These are phyloP conservation scores for Mallotus japonicus DNA, from an alignment of 441 rosid genomes.

Conservation along the genomic window DNA sequence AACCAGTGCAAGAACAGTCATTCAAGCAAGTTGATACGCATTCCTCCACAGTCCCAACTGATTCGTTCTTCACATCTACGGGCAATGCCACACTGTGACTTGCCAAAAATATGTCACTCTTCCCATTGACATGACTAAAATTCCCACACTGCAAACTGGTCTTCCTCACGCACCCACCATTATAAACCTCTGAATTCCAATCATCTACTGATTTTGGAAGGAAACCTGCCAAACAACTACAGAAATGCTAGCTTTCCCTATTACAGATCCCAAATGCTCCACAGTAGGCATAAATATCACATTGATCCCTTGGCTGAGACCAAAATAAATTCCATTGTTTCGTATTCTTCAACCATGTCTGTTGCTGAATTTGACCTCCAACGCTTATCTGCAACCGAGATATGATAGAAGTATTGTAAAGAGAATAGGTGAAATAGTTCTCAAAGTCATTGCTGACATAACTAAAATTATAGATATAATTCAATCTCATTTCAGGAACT, in stretches of 20 bases:
- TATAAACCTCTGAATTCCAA: constrained; percentile 53
- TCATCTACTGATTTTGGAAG: constrained; percentile 26
- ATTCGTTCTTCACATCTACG: constrained; percentile 6
- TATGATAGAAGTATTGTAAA: too few species aligned
- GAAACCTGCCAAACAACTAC: constrained; percentile 57
- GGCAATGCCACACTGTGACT: constrained; percentile 31
- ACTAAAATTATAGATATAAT: too few species aligned
- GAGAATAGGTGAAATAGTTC: too few species aligned
- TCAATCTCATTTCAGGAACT: too few species aligned
- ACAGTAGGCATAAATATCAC: constrained; percentile 50
- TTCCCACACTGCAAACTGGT: constrained; percentile 43
- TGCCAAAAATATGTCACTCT: constrained; percentile 34
- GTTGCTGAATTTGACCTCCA: too few species aligned
- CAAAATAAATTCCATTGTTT: too few species aligned
- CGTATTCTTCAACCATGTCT: too few species aligned
- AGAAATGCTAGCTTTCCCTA: constrained; percentile 37
- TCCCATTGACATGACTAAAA: constrained; percentile 21
- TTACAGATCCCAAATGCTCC: constrained; percentile 60
- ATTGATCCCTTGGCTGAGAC: too few species aligned
- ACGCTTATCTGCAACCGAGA: too few species aligned
- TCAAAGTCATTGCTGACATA: too few species aligned
- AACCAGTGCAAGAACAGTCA: constrained; percentile 64
- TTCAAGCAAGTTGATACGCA: constrained; percentile 47
- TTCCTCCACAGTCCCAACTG: constrained; percentile 21
- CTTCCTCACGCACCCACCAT: constrained; percentile 50